These are phyloP conservation scores for Arthrobotrys conoides DNA, from an alignment of 2,329 filamentous ascomycete species.

Conservation along the genomic window DNA sequence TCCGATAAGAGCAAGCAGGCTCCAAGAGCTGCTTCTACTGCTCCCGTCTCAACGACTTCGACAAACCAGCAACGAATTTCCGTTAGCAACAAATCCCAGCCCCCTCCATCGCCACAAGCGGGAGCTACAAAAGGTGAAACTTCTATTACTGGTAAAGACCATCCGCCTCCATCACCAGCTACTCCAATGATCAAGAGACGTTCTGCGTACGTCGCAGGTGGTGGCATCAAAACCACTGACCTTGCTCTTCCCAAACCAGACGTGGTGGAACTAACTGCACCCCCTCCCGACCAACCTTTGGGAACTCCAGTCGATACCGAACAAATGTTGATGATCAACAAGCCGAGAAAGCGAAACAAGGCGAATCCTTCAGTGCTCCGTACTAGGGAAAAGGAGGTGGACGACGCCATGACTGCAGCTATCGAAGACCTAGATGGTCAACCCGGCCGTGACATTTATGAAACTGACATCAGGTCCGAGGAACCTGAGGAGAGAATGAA, in stretches of 20 bases:
- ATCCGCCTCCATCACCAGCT: slow-evolving; percentile 44
- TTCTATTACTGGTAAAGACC: slow-evolving; percentile 26
- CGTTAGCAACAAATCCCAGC: slow-evolving; percentile 40
- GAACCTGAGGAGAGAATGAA: slow-evolving; percentile 38
- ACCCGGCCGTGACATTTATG: slow-evolving; percentile 37
- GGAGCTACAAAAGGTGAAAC: slow-evolving; percentile 38
- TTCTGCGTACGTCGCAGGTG: slow-evolving; percentile 54
- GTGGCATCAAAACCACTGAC: slow-evolving; percentile 57
- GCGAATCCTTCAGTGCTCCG: slow-evolving; percentile 51
- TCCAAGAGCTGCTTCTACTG: slow-evolving; percentile 30
- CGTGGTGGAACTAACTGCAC: slow-evolving; percentile 37
- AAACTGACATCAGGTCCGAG: slow-evolving; percentile 42
- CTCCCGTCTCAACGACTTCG: neutral
- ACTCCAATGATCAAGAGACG: slow-evolving; percentile 55
- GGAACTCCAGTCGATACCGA: slow-evolving; percentile 44
- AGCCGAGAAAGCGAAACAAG: slow-evolving; percentile 53
- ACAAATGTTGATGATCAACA: slow-evolving; percentile 49
- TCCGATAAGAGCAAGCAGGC: slow-evolving; percentile 45
- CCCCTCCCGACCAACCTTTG: slow-evolving; percentile 32
- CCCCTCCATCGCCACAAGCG: slow-evolving; percentile 42
- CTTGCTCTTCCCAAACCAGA: slow-evolving; percentile 57
- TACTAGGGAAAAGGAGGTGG: slow-evolving; percentile 57
- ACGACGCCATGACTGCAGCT: slow-evolving; percentile 48
- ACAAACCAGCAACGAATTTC: slow-evolving; percentile 39
- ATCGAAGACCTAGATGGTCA: slow-evolving; percentile 46